phyloP scores from a whole-genome alignment of 139 green algal genomes.

The Pleodorina starrii region DNA sequence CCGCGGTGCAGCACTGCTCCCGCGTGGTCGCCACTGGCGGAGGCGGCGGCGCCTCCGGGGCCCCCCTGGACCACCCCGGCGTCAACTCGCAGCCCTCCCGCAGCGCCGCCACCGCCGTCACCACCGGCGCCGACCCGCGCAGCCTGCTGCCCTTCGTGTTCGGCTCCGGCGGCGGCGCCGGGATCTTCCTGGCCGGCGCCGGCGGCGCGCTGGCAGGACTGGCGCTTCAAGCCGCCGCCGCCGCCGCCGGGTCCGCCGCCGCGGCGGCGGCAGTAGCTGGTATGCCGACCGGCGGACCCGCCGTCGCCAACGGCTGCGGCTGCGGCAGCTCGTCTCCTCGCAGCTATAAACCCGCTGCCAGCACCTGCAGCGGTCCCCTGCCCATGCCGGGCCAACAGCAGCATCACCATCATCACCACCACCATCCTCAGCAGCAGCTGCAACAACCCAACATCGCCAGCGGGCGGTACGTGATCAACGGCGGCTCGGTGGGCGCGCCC shows the following conservation, averaged over 20 bases:
- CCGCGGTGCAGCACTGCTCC: neutral
- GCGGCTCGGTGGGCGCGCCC: neutral
- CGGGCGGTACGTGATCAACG: neutral
- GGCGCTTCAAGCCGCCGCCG: neutral
- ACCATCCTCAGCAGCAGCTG: neutral
- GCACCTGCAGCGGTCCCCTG: neutral
- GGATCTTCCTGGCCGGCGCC: neutral
- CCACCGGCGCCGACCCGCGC: neutral
- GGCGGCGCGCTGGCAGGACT: neutral
- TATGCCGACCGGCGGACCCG: neutral
- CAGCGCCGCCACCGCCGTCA: neutral
- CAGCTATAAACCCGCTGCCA: neutral
- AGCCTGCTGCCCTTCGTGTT: constrained; percentile 20
- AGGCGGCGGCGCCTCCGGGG: too few relatives aligned
- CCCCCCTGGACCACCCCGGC: neutral
- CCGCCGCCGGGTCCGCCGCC: neutral
- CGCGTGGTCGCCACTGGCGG: neutral
- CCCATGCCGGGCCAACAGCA: neutral
- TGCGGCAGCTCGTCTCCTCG: neutral
- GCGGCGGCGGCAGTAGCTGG: neutral
- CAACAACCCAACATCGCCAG: neutral
- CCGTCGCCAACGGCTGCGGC: too few relatives aligned
- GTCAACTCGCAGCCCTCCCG: neutral
- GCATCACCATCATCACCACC: neutral
- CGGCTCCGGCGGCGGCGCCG: neutral